phyloP scores from a whole-genome alignment of 176 grass and related monocot genomes.

The Olyra latifolia region DNA sequence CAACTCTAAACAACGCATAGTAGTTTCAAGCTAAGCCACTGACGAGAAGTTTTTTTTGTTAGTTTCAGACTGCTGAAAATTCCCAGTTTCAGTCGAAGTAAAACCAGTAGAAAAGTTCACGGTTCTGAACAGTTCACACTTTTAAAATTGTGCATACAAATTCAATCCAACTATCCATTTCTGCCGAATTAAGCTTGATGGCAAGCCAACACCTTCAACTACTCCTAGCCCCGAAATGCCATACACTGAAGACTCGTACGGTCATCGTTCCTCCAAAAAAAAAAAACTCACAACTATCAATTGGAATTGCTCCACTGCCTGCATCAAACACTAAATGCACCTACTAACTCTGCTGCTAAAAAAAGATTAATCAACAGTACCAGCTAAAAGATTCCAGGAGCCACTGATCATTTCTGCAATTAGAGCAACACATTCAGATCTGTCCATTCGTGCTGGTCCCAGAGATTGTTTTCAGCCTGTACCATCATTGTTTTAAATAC shows the following conservation, averaged over 20 bases:
- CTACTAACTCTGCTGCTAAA: conserved; percentile 12
- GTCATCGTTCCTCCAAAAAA: neutral
- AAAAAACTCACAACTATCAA: neutral
- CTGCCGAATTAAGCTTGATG: neutral
- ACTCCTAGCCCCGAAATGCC: neutral
- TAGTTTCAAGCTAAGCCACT: neutral
- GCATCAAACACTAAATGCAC: conserved; percentile 1
- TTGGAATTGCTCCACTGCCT: neutral
- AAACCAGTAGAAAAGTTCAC: neutral
- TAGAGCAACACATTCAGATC: conserved; percentile 1
- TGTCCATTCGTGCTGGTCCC: neutral
- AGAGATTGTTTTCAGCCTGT: neutral
- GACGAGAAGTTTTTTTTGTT: neutral
- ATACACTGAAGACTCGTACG: neutral
- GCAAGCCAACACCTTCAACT: conserved; percentile 21
- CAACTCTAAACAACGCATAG: no score
- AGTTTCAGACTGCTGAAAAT: neutral
- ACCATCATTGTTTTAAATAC: neutral
- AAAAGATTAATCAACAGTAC: neutral
- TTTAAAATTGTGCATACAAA: neutral
- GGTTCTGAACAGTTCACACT: neutral
- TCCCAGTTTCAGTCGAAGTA: neutral
- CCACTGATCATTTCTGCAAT: neutral
- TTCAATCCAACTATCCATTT: neutral
- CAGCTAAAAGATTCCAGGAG: neutral